These are phyloP conservation scores for Phytopythium montanum DNA, from an alignment of 352 stramenopile genomes.

Conservation along the genomic window DNA sequence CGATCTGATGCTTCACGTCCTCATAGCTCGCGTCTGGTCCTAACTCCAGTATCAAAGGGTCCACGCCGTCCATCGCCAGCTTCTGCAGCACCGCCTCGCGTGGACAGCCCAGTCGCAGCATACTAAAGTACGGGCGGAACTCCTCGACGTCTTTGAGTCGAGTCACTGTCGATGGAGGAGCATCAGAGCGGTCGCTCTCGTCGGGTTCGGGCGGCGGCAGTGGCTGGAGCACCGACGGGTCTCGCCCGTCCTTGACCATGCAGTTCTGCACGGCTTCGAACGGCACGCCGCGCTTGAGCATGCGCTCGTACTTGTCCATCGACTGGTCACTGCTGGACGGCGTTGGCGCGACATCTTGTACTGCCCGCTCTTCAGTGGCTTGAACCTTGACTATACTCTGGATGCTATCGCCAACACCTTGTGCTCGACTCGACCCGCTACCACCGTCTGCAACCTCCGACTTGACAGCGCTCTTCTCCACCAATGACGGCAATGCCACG, in stretches of 20 bases:
- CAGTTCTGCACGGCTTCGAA: slow-evolving; percentile 73
- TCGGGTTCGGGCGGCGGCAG: slow-evolving; percentile 4
- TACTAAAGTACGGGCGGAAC: slow-evolving; percentile 91
- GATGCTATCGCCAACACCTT: neutral
- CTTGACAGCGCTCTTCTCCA: neutral
- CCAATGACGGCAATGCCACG: neutral
- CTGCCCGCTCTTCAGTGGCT: neutral
- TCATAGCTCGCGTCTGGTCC: slow-evolving; percentile 58
- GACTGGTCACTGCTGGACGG: neutral
- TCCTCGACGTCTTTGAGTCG: slow-evolving; percentile 64
- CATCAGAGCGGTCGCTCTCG: neutral
- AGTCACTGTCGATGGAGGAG: neutral
- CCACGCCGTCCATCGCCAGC: slow-evolving; percentile 87
- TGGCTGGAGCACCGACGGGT: slow-evolving; percentile 33
- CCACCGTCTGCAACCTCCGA: neutral
- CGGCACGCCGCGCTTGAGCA: slow-evolving; percentile 66
- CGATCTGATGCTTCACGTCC: slow-evolving; percentile 56
- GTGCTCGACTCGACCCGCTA: neutral
- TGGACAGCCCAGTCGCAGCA: slow-evolving; percentile 91
- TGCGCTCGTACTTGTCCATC: slow-evolving; percentile 50
- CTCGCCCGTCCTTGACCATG: slow-evolving; percentile 59
- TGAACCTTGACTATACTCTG: neutral
- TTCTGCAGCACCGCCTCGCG: slow-evolving; percentile 91
- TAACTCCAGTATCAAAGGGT: slow-evolving; percentile 61
- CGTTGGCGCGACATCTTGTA: neutral